Conservation (phyloP, 305 asterid species). For the Fraxinus dipetala region DNA sequence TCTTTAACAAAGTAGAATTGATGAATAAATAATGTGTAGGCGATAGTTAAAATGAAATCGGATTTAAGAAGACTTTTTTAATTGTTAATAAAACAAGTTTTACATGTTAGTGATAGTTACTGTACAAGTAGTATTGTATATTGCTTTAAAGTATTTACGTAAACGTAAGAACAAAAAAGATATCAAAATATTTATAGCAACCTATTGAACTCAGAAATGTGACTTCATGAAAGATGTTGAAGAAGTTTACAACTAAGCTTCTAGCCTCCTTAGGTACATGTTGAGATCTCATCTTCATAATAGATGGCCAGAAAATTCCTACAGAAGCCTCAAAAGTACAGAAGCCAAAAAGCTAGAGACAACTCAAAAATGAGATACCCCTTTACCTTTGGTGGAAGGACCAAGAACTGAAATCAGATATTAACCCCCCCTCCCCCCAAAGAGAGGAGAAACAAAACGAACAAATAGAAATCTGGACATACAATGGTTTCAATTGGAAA, state of each 20-base stretch:
- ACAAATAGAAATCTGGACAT: not conserved
- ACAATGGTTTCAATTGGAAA: conserved; percentile 40
- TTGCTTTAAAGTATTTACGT: too few species aligned
- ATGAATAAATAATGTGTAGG: too few species aligned
- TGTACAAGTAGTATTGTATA: too few species aligned
- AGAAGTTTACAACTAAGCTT: conserved; percentile 50
- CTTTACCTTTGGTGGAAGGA: conserved; percentile 37
- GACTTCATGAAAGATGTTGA: conserved; percentile 20
- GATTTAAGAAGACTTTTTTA: too few species aligned
- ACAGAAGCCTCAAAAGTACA: conserved; percentile 43
- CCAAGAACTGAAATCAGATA: conserved; percentile 33
- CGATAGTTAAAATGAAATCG: too few species aligned
- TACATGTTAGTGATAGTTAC: too few species aligned
- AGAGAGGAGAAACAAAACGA: not conserved
- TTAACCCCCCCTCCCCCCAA: not conserved
- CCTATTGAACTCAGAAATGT: too few species aligned
- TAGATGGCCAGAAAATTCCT: conserved; percentile 51
- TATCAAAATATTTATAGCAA: too few species aligned
- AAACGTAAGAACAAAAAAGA: too few species aligned
- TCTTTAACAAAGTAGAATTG: too few species aligned
- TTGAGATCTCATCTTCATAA: conserved; percentile 56
- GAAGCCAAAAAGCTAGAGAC: conserved; percentile 45
- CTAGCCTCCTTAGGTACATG: conserved; percentile 39
- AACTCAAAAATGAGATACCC: conserved; percentile 37
- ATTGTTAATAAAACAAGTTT: too few species aligned